Base-by-base conservation (phyloP, 163 green algal genomes). In the Chlamydomonas reinhardtii region DNA sequence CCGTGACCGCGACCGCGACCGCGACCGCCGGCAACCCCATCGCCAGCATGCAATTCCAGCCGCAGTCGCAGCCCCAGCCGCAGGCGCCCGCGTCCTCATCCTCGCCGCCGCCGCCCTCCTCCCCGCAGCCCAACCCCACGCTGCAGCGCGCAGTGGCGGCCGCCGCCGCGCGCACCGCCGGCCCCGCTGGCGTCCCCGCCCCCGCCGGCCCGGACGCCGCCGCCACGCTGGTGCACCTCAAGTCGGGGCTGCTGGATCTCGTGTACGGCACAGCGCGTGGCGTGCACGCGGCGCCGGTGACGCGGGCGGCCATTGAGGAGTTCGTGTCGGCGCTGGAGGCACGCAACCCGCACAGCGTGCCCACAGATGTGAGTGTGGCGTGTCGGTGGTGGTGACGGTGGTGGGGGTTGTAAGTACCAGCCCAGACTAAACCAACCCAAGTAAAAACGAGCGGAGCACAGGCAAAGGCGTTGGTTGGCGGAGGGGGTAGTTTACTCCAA, bases 181-280 rank as follows among this genome's bases (percentile, higher is more conserved):
- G 9, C 68, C 34, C 62, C 2, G 62, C 25, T 29, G 22, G 8
- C 59, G 59, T 19, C 59, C 17, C 32, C 32, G 14, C 59, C 43
- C 9, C n/a, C 20, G 52, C 29, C 56, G 54, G 29, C 35, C 16
- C 8, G 31, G 22, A 5, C 70, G 54, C 54, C 27, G 4, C 27
- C 11, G 72, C 37, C 29, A 75, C 82, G 71, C 39, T 74, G 56
- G 19, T 70, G 56, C 20, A 75, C n/a, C 56, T 85, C 32, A 94
- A 98, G 88, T 78, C 84, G 59, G 73, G 73, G 24, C 89, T 98
- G 56, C 73, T 98, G 70, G 96, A 98, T 74, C 89, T 93, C 3
- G 86, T 98, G 29, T 98, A 95, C 85, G 96, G 94, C 64, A 97
- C 93, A 0, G 90, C 96, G 1, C 89, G 95, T 8, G 96, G 96